Conservation (phyloP, 352 stramenopile genomes). For the Globisporangium lucens region DNA sequence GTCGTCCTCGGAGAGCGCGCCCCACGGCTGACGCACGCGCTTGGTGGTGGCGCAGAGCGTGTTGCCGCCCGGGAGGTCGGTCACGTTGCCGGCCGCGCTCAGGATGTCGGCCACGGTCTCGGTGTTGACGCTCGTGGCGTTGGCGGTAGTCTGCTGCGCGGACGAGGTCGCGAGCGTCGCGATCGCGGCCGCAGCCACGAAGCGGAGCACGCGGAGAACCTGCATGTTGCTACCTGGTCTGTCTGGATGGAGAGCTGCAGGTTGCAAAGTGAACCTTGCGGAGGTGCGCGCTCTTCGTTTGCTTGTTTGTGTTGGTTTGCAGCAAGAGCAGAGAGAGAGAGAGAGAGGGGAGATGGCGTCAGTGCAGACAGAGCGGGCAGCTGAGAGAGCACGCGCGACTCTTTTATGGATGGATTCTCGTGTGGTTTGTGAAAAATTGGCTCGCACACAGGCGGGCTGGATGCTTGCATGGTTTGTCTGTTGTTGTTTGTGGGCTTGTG, state of each 20-base stretch:
- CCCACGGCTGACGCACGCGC: conserved; percentile 60
- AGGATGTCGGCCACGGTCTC: conserved; percentile 29
- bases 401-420: conserved; percentile 8
- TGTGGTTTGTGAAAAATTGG: conserved; percentile 9
- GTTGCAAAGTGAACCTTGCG: conserved; percentile 10
- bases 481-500: not conserved
- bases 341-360: not conserved
- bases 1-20: conserved; percentile 32
- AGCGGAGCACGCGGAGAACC: conserved; percentile 16
- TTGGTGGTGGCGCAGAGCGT: conserved; percentile 24
- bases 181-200: conserved; percentile 9
- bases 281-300: not conserved
- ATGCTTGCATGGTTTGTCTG: not conserved
- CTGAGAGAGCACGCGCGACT: conserved; percentile 12
- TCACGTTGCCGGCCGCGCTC: conserved; percentile 36
- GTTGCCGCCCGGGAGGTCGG: conserved; percentile 52
- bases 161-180: conserved; percentile 6
- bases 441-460: not conserved
- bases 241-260: conserved; percentile 1
- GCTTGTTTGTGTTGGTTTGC: not conserved
- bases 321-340: conserved; percentile 3
- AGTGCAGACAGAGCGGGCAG: conserved; percentile 3
- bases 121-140: conserved; percentile 17
- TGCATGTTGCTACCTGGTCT: conserved; percentile 9
- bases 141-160: not conserved